Conservation (phyloP, 495 filamentous ascomycete genomes). For the Trichoderma virens region DNA sequence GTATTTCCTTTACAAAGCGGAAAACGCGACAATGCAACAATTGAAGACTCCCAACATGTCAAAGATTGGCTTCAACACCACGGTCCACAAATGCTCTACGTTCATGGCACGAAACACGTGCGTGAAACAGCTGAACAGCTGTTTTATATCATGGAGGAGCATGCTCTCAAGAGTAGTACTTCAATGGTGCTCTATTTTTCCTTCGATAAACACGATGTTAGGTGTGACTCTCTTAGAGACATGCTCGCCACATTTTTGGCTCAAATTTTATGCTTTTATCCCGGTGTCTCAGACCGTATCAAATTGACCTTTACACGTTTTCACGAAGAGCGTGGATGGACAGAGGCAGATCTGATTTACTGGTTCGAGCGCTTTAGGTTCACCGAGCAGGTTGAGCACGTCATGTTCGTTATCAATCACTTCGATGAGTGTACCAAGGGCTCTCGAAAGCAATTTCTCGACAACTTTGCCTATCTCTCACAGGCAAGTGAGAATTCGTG, state of each 20-base stretch:
- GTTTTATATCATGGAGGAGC: constrained; percentile 10
- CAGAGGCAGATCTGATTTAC: constrained; percentile 14
- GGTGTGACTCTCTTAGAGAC: constrained; percentile 12
- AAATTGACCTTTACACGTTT: background rate
- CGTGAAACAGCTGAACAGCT: constrained; percentile 9
- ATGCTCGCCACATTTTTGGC: constrained; percentile 18
- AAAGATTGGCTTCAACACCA: constrained; percentile 11
- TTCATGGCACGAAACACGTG: constrained; percentile 11
- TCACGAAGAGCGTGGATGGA: constrained; percentile 14
- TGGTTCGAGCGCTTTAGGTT: constrained; percentile 14
- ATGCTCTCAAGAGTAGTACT: background rate
- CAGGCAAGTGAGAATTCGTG: constrained; percentile 7
- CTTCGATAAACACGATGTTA: constrained; percentile 16
- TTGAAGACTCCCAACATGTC: constrained; percentile 10
- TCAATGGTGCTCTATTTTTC: constrained; percentile 17
- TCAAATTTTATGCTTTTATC: constrained; percentile 15
- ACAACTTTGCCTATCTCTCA: constrained; percentile 8
- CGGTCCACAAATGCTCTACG: constrained; percentile 15
- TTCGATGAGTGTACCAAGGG: constrained; percentile 15
- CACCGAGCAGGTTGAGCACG: background rate
- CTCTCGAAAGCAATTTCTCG: constrained; percentile 12
- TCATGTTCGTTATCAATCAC: constrained; percentile 16
- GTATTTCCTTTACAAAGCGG: constrained; percentile 9
- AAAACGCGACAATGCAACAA: background rate
- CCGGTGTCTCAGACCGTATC: background rate